Percentiles rank a stretch among this genome's conserved stretches.
phyloP scores from a whole-genome alignment of 179 eudicot species.

The Carnegiea gigantea region DNA sequence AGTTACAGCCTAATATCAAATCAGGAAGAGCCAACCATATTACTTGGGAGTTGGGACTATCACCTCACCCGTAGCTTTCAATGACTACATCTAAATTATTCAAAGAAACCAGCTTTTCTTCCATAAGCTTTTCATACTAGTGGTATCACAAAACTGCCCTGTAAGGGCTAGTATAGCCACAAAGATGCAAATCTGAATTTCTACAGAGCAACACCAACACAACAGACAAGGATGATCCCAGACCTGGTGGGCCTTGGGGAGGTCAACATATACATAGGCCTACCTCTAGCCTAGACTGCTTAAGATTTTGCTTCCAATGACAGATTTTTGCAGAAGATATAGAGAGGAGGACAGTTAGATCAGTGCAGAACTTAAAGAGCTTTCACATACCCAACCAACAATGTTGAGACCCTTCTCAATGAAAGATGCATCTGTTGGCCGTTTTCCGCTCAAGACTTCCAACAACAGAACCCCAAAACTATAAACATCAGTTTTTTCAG shows the following conservation, averaged over 20 bases:
- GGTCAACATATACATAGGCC: neutral
- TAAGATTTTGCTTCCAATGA: neutral
- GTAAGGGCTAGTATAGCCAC: neutral
- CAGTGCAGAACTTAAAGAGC: neutral
- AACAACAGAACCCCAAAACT: constrained; percentile 95
- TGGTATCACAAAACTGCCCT: neutral
- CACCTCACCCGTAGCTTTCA: neutral
- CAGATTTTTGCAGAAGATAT: neutral
- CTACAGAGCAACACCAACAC: neutral
- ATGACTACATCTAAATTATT: too few species aligned
- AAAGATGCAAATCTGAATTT: neutral
- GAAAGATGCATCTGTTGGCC: constrained; percentile 96
- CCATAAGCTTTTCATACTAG: neutral
- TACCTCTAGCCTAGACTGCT: neutral
- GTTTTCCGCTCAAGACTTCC: constrained; percentile 91
- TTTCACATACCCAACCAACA: constrained; percentile 88
- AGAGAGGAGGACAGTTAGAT: neutral
- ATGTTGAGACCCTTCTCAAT: constrained; percentile 97
- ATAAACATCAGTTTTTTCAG: constrained; percentile 94
- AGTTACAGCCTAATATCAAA: neutral
- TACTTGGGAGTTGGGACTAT: neutral
- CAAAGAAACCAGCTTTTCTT: neutral
- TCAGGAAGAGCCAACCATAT: neutral
- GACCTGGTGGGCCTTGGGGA: neutral
- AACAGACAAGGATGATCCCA: neutral